Evolutionary conservation across 2,329 filamentous ascomycete species (phyloP).

Genomic region (Cytospora piceae): DNA sequence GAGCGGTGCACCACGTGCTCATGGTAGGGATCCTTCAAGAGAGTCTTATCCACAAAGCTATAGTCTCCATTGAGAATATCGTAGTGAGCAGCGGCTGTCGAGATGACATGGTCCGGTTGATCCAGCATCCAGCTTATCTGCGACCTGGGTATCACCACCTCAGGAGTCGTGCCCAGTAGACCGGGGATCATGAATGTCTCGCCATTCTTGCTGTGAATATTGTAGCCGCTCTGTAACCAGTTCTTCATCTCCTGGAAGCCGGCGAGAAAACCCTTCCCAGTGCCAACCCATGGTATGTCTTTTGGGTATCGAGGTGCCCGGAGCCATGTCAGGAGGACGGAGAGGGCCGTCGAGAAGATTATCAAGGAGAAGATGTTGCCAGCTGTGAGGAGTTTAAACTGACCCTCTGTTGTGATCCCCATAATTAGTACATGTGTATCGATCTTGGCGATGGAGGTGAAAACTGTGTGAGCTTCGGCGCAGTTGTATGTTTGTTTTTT

Average conservation of each 20-base stretch:
- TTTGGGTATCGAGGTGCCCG: conserved; percentile 19
- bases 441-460: background rate
- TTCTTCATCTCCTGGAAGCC: conserved; percentile 16
- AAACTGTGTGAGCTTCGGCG: background rate
- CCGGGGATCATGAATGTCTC: conserved; percentile 48
- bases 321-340: conserved; percentile 17
- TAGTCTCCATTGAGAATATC: conserved; percentile 44
- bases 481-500: background rate
- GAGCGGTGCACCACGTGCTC: conserved; percentile 49
- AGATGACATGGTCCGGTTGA: conserved; percentile 49
- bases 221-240: conserved; percentile 18
- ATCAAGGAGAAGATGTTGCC: conserved; percentile 13
- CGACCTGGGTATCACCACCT: conserved; percentile 49
- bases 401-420: conserved; percentile 1
- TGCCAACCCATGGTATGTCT: conserved; percentile 21
- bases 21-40: conserved; percentile 45
- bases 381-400: conserved; percentile 8
- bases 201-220: conserved; percentile 46
- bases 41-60: conserved; percentile 46
- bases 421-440: background rate
- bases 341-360: conserved; percentile 1
- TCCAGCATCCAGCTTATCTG: conserved; percentile 52
- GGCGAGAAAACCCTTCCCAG: conserved; percentile 17
- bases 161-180: conserved; percentile 45
- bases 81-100: conserved; percentile 46